Evolutionary conservation across 495 filamentous ascomycete genomes (phyloP).

Genomic region (Neurospora cerealis): DNA sequence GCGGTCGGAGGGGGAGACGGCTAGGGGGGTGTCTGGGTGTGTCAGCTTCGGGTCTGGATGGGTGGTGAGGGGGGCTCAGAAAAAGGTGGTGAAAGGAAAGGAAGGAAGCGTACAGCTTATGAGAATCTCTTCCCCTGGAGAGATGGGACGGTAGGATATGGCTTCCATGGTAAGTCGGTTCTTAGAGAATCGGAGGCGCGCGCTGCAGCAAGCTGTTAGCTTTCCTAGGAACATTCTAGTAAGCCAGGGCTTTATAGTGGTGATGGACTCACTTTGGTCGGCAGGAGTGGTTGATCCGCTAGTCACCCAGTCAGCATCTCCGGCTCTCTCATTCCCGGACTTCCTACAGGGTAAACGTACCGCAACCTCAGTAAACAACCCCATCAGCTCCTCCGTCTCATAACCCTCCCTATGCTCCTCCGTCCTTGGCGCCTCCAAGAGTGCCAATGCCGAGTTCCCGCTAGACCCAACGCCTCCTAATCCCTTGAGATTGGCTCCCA

Average conservation of each 20-base stretch:
- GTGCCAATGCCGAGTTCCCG: neutral
- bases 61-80: neutral
- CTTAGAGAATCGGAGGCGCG: slow-evolving; percentile 28
- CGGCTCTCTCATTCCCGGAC: neutral
- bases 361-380: slow-evolving; percentile 26
- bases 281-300: slow-evolving; percentile 36
- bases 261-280: slow-evolving; percentile 30
- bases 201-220: slow-evolving; percentile 16
- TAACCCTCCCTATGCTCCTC: neutral
- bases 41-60: neutral
- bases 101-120: slow-evolving; percentile 27
- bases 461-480: slow-evolving; percentile 1
- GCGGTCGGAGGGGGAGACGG: slow-evolving; percentile 14
- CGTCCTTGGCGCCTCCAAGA: neutral
- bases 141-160: slow-evolving; percentile 27
- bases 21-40: slow-evolving; percentile 22
- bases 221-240: neutral
- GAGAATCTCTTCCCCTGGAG: slow-evolving; percentile 29
- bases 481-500: slow-evolving; percentile 29
- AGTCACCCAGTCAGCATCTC: neutral
- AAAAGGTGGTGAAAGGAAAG: neutral
- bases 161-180: slow-evolving; percentile 25
- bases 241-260: neutral
- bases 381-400: slow-evolving; percentile 21
- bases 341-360: slow-evolving; percentile 11